Evolutionary conservation across 2,329 filamentous ascomycete genomes (phyloP), one percentile per base, ranked within the genome.

Genomic region (Amauroascus niger): DNA sequence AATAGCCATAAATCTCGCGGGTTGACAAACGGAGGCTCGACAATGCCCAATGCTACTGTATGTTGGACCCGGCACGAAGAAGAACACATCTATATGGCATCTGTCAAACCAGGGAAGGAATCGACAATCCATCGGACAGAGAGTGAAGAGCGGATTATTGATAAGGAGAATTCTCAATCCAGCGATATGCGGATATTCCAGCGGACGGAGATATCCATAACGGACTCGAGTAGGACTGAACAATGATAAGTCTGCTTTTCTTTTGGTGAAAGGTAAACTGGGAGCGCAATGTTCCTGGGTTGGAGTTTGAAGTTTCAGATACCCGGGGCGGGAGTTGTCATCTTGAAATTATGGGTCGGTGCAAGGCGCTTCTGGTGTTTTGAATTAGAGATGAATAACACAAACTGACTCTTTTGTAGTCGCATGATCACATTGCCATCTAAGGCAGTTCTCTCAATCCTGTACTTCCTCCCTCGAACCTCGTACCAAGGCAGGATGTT

Each of bases 401-500:
- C 32, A 3, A 35, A 14, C 28, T 30, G 5, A 11, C 28, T 30
- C 28, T 30, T 30, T 30, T 30, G 28, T 30, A 30, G 11, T 6
- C 5, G 28, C 9, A 44, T 44, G 22, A 44, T 18, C 9, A 9
- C 8, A 41, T 16, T 20, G n/a, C n/a, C n/a, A n/a, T n/a, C n/a
- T n/a, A n/a, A n/a, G n/a, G n/a, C n/a, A n/a, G n/a, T n/a, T 20
- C 28, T 6, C n/a, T 48, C 32, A 48, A 13, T 24, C 11, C 24
- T 37, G 4, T 13, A 16, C 14, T 28, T 26, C 3, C 30, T 26
- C 20, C 8, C 5, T 9, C 18, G 18, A 37, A n/a, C 20, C 9
- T 39, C 2, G 32, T 24, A 32, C 9, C 1, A 44, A 16, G 0
- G 35, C 18, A 28, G 50, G 61, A 58, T 70, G 68, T 44, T 65